Percentiles rank a stretch among this genome's conserved stretches.
Evolutionary conservation across 202 grass and related monocot species (phyloP).

Genomic region (Schoenoplectus triqueter): DNA sequence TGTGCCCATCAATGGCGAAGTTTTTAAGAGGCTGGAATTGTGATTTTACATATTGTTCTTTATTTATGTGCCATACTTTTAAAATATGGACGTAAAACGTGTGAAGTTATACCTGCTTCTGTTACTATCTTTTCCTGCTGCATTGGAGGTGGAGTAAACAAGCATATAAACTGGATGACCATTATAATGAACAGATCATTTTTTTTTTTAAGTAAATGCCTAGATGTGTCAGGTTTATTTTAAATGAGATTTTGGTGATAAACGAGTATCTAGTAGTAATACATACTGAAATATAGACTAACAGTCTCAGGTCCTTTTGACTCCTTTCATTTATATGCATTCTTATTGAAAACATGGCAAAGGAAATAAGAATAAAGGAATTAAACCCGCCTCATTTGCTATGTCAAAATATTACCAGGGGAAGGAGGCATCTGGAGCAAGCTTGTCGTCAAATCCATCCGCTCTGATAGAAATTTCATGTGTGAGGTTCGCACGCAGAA

Average conservation of each 20-base stretch:
- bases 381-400: background rate
- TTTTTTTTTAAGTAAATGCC: background rate
- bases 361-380: background rate
- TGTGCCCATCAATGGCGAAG: background rate
- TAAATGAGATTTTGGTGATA: no score
- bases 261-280: no score
- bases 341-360: background rate
- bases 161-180: background rate
- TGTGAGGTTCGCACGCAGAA: background rate
- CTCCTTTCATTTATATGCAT: background rate
- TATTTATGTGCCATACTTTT: background rate
- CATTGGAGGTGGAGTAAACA: background rate
- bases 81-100: background rate
- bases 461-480: no score
- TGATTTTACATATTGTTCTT: conserved; percentile 7
- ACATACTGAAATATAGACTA: no score
- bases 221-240: no score
- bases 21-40: background rate
- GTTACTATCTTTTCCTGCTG: background rate
- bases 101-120: background rate
- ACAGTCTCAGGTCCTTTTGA: no score
- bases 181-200: background rate
- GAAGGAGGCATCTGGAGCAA: no score
- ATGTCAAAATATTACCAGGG: no score
- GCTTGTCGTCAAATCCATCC: no score